Base-by-base conservation (phyloP, 2,329 filamentous ascomycete genomes). In the Cladophialophora exuberans region DNA sequence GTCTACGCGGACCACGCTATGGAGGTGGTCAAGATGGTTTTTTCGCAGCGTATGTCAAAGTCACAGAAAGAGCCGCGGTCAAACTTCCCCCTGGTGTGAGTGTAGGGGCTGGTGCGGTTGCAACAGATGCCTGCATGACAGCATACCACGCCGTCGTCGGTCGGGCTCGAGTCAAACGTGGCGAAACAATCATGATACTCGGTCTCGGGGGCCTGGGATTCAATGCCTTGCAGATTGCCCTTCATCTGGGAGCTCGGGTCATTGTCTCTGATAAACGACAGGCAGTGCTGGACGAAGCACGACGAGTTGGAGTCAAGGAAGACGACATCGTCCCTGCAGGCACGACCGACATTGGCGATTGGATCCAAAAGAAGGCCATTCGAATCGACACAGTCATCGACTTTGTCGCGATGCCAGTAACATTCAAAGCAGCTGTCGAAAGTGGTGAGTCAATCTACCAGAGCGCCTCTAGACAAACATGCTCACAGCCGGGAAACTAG, bases 331-430 rank as follows among this genome's bases (percentile, higher is more conserved):
- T 60, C 9, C 57, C 57, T 22, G 28, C 26, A 9, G 49, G 28
- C 5, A 56, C 46, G 20, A 10, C 20, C 4, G 15, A 48, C 23
- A 28, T 60, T 5, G 25, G 43, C 7, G 49, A 43, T 26, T 60
- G 54, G 50, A 25, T 57, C 20, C 30, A 42, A 5, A 11, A 36
- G 3, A 41, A 49, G 15, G 18, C 23, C 6, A 9, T 60, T 15
- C 9, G 39, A 13, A 30, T 57, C 25, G 57, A 60, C 15, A 60
- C 28, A 11, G 50, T 46, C 3, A 54, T 60, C 28, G 57, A 60
- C 22, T 60, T 60, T 52, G 54, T 54, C 11, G 57, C 38, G 6
- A 25, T 45, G 6, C 25, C 38, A 1, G 45, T 48, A 5, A 54
- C 57, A 15, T 60, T 60, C 39, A 47, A 42, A 9, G 46, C 54